These are phyloP conservation scores for Fusarium brevicatenulatum DNA, from an alignment of 2,329 filamentous ascomycete genomes.

Conservation along the genomic window DNA sequence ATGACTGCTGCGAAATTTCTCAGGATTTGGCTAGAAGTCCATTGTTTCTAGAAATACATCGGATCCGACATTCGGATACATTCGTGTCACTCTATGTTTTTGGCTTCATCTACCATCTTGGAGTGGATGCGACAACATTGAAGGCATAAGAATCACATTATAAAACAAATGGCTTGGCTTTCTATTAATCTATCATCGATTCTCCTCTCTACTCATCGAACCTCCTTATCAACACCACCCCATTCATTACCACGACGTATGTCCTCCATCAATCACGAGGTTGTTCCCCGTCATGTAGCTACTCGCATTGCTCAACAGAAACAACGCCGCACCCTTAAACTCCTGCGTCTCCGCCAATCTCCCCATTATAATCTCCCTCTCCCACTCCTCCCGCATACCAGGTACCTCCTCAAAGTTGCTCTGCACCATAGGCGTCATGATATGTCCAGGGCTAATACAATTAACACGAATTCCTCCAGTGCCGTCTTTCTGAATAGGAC, in stretches of 20 bases:
- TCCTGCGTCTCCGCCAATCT: constrained; percentile 74
- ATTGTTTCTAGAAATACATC: not conserved
- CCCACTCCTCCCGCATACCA: constrained; percentile 75
- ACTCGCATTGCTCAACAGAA: constrained; percentile 76
- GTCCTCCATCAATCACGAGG: constrained; percentile 76
- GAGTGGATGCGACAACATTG: rapidly evolving
- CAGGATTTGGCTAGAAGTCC: rapidly evolving
- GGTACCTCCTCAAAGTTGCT: constrained; percentile 80
- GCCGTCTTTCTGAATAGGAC: constrained; percentile 51
- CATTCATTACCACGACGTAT: constrained; percentile 63
- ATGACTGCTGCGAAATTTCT: no score
- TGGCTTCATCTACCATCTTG: not conserved
- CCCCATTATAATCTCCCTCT: constrained; percentile 85
- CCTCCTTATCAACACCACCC: not conserved
- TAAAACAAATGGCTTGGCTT: constrained; percentile 5
- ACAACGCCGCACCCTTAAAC: constrained; percentile 77
- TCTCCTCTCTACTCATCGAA: not conserved
- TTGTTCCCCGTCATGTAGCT: constrained; percentile 81
- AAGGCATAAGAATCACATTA: not conserved
- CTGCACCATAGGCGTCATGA: constrained; percentile 85
- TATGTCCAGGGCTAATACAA: constrained; percentile 82
- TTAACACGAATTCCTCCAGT: constrained; percentile 79
- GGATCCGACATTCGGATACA: rapidly evolving
- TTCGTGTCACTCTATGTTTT: no score
- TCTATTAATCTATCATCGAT: not conserved